Conservation (phyloP, 2,329 filamentous ascomycete species). For the Fusarium sp. region DNA sequence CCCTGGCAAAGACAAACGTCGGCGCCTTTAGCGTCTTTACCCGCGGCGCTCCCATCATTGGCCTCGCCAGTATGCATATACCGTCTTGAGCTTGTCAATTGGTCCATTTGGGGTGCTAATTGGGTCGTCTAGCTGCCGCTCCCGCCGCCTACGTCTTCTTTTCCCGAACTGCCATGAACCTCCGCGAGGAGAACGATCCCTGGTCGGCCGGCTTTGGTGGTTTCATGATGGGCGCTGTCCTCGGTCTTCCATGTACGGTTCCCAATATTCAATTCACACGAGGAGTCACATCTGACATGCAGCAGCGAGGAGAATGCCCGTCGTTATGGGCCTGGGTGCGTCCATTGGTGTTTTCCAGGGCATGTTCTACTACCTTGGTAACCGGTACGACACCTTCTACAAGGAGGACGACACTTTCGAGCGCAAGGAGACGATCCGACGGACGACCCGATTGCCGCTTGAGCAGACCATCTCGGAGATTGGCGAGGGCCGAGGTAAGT, state of each 20-base stretch:
- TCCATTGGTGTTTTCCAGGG: conserved; percentile 68
- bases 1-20: conserved; percentile 84
- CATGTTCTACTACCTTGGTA: conserved; percentile 76
- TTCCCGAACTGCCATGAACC: conserved; percentile 81
- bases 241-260: conserved; percentile 79
- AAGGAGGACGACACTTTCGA: conserved; percentile 77
- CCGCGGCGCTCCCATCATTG: conserved; percentile 80
- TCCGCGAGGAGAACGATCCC: conserved; percentile 85
- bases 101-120: conserved; percentile 32
- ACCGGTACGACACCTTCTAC: conserved; percentile 64
- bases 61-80: conserved; percentile 50
- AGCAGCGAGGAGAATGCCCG: conserved; percentile 68
- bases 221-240: conserved; percentile 77
- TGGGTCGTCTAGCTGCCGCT: conserved; percentile 61
- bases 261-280: conserved; percentile 6
- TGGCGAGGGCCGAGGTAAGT: conserved; percentile 87
- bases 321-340: conserved; percentile 75
- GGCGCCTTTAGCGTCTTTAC: conserved; percentile 85
- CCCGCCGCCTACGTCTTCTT: conserved; percentile 84
- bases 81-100: conserved; percentile 27
- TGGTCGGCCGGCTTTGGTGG: conserved; percentile 82
- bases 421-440: conserved; percentile 79
- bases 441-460: conserved; percentile 77
- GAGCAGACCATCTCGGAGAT: conserved; percentile 85
- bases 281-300: conserved; percentile 29